Evolutionary conservation across 208 protist species (phyloP).

Genomic region (Tritrichomonas foetus): DNA sequence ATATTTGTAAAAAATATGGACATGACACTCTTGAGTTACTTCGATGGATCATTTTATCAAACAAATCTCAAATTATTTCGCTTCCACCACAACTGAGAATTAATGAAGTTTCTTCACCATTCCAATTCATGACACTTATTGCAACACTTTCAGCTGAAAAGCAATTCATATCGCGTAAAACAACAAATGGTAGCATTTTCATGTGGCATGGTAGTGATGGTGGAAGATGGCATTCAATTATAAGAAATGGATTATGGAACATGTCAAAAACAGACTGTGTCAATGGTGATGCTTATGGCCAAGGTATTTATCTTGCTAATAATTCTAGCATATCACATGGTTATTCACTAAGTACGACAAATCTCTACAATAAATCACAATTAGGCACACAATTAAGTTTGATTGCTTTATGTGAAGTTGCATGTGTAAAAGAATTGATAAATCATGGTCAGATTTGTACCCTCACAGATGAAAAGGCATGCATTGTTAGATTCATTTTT

Average conservation of each 20-base stretch:
- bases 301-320: neutral
- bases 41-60: neutral
- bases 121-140: neutral
- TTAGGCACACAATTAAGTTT: neutral
- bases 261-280: neutral
- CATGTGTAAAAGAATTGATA: neutral
- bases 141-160: neutral
- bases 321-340: neutral
- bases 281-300: neutral
- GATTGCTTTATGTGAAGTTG: neutral
- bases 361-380: neutral
- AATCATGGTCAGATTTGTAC: neutral
- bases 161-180: neutral
- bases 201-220: neutral
- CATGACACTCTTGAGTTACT: neutral
- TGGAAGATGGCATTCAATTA: neutral
- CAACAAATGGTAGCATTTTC: neutral
- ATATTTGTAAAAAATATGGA: neutral
- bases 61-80: neutral
- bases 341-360: neutral
- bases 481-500: neutral
- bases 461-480: neutral
- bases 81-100: neutral
- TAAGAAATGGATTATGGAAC: conserved; percentile 3
- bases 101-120: neutral